Evolutionary conservation across 768 basidiomycete species (phyloP).

Genomic region (Russula compacta): DNA sequence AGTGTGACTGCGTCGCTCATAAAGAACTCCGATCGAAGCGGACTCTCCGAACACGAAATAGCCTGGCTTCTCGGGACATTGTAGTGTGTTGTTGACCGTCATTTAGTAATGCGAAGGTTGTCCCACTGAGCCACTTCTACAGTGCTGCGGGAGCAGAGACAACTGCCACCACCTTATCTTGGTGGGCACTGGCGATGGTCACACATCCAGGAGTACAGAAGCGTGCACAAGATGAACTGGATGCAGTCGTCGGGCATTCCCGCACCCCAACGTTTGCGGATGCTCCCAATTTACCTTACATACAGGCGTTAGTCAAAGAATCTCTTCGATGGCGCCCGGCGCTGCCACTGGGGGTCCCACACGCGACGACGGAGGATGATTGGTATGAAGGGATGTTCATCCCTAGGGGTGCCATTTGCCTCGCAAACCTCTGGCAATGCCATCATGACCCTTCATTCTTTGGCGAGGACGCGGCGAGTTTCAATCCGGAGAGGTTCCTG

Average conservation of each 20-base stretch:
- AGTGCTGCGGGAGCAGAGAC: constrained; percentile 3
- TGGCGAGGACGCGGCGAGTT: constrained; percentile 15
- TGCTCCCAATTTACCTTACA: background rate
- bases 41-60: constrained; percentile 12
- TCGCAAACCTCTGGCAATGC: constrained; percentile 22
- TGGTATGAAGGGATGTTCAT: constrained; percentile 26
- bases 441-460: constrained; percentile 6
- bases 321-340: constrained; percentile 8
- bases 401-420: constrained; percentile 28
- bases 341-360: background rate
- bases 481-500: constrained; percentile 20
- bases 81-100: background rate
- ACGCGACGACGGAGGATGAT: constrained; percentile 22
- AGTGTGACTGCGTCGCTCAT: constrained; percentile 6
- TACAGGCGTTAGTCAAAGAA: constrained; percentile 7
- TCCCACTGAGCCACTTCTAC: background rate
- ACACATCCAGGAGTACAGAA: constrained; percentile 11
- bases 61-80: constrained; percentile 16
- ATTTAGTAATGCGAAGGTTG: background rate
- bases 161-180: constrained; percentile 1
- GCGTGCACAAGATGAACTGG: constrained; percentile 8
- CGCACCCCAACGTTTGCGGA: constrained; percentile 2
- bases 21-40: background rate
- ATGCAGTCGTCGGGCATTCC: background rate
- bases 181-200: constrained; percentile 17